Evolutionary conservation across 202 grass and related monocot genomes (phyloP), one percentile per base, ranked within the genome.

Genomic region (Cymbopogon flexuosus): DNA sequence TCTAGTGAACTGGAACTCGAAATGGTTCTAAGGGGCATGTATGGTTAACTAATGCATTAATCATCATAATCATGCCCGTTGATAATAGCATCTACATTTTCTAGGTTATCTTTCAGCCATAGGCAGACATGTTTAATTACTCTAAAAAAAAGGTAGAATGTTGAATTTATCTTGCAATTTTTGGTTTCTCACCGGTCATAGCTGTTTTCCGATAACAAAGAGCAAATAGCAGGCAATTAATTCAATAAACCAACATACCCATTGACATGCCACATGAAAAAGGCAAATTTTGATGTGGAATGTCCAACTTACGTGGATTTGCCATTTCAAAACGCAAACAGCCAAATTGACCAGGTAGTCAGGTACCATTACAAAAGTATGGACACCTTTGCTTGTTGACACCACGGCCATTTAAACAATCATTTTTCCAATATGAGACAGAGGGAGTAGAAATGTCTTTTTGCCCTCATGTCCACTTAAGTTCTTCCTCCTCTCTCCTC

Each of bases 121-220:
- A 22, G 41, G 65, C 57, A 77, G 58, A 65, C 42, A 24, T 7
- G 46, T 27, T 27, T 27, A 27, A 27, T 27, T 27, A 27, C 27
- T 27, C 27, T 27, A 27, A 27, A 27, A 27, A 27, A 27, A 27
- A 27, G 27, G 27, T 27, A 27, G 27, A 27, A 27, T 27, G 27
- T 27, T 19, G 11, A 71, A 87, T 77, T 65, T 45, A 46, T 51
- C 27, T 24, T 58, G 57, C 12, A 56, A 19, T 43, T 72, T 66
- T 80, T 68, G 37, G 58, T 27, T 51, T 67, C 58, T 77, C 76
- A 29, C 78, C 31, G 73, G 36, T 77, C 70, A 45, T 83, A 51
- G 66, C 36, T 78, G 45, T 2, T 70, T 79, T 75, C 36, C 57
- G 33, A 71, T 22, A 37, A 33, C 42, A 49, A 83, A 36, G 16